Conservation (phyloP, 192 early-diverging fungal genomes). For the Coemansia sp. region DNA sequence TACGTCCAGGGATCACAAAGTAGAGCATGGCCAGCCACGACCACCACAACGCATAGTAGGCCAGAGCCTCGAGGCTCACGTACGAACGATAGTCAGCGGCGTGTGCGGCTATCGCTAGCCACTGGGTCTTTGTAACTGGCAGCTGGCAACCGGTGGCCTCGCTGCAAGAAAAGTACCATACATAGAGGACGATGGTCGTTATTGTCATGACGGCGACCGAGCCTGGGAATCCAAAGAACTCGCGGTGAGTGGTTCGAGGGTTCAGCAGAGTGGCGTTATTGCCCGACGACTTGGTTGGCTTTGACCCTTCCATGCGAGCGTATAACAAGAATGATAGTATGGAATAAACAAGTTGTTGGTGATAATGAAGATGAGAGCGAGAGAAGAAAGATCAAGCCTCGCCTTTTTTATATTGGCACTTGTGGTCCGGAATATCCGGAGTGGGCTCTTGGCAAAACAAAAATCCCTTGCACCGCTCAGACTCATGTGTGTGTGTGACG, state of each 20-base stretch:
- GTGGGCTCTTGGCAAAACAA: not conserved
- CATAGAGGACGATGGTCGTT: conserved; percentile 45
- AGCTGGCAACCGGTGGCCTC: conserved; percentile 59
- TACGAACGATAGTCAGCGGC: conserved; percentile 58
- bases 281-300: not conserved
- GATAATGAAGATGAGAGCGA: not conserved
- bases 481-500: not conserved
- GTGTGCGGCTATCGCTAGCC: conserved; percentile 35
- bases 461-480: not conserved
- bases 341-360: not conserved
- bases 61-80: conserved; percentile 31
- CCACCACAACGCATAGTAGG: conserved; percentile 69
- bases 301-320: not conserved
- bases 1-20: conserved; percentile 69
- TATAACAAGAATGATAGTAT: not conserved
- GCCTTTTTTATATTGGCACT: not conserved
- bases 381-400: not conserved
- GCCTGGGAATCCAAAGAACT: conserved; percentile 77
- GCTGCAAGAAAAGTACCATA: conserved; percentile 57
- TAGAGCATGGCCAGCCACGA: conserved; percentile 67
- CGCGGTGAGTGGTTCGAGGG: conserved; percentile 72
- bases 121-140: conserved; percentile 23
- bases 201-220: conserved; percentile 60
- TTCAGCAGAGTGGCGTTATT: conserved; percentile 42
- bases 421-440: conserved; percentile 8